Evolutionary conservation across 2,329 filamentous ascomycete species (phyloP).

Genomic region (Aspergillus niger): DNA sequence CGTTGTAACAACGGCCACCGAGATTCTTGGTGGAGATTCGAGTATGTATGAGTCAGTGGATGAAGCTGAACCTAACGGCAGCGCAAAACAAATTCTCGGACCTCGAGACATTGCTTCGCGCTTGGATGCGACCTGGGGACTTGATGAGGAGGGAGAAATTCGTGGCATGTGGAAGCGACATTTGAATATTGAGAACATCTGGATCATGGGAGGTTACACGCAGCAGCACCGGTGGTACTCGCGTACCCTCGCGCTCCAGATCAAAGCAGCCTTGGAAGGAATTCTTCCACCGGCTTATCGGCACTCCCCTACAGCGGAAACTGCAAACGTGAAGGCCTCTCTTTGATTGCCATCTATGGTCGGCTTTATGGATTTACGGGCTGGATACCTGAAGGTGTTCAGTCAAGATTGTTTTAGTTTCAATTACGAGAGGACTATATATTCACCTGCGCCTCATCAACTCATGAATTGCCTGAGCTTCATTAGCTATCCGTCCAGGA

Average conservation of each 20-base stretch:
- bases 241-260: constrained; percentile 10
- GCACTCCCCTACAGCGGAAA: background rate
- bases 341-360: no score
- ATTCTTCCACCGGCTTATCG: constrained; percentile 7
- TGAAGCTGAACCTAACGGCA: background rate
- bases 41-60: background rate
- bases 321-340: no score
- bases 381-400: no score
- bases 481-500: no score
- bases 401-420: no score
- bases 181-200: constrained; percentile 35
- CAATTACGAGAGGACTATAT: no score
- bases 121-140: constrained; percentile 46
- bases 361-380: no score
- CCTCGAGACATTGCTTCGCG: constrained; percentile 42
- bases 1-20: constrained; percentile 28
- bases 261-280: constrained; percentile 10
- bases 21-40: constrained; percentile 27
- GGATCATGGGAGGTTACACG: constrained; percentile 31
- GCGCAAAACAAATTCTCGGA: constrained; percentile 13
- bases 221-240: constrained; percentile 15
- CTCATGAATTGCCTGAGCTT: no score
- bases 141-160: constrained; percentile 49
- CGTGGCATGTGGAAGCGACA: constrained; percentile 45
- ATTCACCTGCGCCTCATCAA: no score